Conservation (phyloP, 768 basidiomycete genomes). For the Psilocybe cubensis region DNA sequence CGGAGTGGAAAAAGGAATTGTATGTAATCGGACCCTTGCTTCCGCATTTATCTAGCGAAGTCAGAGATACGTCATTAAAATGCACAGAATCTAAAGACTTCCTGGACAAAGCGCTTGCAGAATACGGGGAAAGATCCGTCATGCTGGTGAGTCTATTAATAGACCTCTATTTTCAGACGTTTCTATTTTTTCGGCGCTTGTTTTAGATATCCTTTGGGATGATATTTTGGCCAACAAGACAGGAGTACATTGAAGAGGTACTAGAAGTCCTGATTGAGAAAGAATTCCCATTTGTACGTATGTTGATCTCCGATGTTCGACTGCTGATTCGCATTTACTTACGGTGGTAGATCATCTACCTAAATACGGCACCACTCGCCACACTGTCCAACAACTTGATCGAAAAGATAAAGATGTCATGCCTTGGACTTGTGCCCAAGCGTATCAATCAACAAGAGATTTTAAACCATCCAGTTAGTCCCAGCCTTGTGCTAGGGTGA, state of each 20-base stretch:
- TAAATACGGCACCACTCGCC: background rate
- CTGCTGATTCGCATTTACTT: background rate
- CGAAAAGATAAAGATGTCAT: background rate
- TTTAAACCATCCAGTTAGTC: conserved; percentile 5
- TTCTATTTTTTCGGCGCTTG: background rate
- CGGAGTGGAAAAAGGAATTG: conserved; percentile 1
- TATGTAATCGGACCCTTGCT: conserved; percentile 9
- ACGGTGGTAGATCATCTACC: background rate
- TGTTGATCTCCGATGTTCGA: background rate
- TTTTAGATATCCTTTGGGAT: conserved; percentile 7
- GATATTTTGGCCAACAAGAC: background rate
- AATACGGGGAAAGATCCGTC: conserved; percentile 5
- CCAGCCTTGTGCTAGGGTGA: background rate
- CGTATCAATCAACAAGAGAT: background rate
- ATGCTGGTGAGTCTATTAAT: conserved; percentile 4
- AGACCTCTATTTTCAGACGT: background rate
- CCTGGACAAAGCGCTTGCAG: background rate
- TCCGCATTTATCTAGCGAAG: background rate
- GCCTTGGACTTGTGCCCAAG: background rate
- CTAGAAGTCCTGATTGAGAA: conserved; percentile 5
- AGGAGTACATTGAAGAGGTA: conserved; percentile 1
- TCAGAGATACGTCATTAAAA: background rate
- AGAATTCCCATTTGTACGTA: conserved; percentile 7
- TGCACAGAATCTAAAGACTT: background rate
- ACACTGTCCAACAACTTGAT: background rate